Conservation (phyloP, 257 asterid genomes). For the Sherardia arvensis region DNA sequence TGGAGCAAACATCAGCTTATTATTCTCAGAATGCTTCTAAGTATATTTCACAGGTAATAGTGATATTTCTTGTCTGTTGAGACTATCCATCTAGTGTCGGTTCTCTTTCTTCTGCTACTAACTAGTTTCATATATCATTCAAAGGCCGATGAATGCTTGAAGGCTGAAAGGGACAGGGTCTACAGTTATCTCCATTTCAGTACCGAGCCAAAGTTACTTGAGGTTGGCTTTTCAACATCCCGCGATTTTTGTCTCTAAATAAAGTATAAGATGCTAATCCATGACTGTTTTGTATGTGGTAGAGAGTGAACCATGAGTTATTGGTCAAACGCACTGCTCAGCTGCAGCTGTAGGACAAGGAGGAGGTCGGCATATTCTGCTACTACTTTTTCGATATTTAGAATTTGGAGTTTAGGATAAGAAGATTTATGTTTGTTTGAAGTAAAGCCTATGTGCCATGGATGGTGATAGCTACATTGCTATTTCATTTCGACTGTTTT, state of each 20-base stretch:
- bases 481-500: too few species aligned
- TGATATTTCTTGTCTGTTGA: background rate
- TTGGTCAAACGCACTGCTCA: too few species aligned
- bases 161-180: constrained; percentile 85
- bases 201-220: constrained; percentile 89
- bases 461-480: too few species aligned
- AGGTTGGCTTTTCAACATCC: constrained; percentile 31
- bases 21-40: constrained; percentile 95
- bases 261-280: too few species aligned
- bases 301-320: too few species aligned
- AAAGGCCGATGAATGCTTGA: constrained; percentile 84
- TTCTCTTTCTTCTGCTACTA: background rate
- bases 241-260: background rate
- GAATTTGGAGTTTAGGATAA: too few species aligned
- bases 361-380: too few species aligned
- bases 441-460: too few species aligned
- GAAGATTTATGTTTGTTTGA: too few species aligned
- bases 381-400: too few species aligned
- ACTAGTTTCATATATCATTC: background rate
- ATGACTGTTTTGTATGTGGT: too few species aligned
- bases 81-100: background rate
- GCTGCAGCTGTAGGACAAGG: too few species aligned
- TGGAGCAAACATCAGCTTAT: constrained; percentile 77
- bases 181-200: constrained; percentile 89
- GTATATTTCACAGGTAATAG: constrained; percentile 2